phyloP scores from a whole-genome alignment of 2,329 filamentous ascomycete species.

The Botryosphaeria dothidea region DNA sequence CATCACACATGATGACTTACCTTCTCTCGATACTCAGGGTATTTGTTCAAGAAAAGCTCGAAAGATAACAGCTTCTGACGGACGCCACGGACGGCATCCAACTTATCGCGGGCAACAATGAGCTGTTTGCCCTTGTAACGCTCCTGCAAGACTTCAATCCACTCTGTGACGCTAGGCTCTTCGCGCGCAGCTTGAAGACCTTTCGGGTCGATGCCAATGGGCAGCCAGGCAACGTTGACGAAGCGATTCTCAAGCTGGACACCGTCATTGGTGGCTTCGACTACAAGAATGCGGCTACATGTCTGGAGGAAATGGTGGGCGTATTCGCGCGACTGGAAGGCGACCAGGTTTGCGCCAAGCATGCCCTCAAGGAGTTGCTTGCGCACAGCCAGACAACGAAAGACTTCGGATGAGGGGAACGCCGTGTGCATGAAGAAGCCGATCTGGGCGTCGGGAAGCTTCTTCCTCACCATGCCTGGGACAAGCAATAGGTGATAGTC shows the following conservation, averaged over 20 bases:
- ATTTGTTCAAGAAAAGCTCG: constrained; percentile 90
- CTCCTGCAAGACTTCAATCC: constrained; percentile 78
- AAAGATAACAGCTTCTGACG: constrained; percentile 90
- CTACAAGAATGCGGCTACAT: constrained; percentile 85
- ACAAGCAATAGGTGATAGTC: constrained; percentile 93
- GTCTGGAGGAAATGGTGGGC: constrained; percentile 93
- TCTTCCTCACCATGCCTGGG: constrained; percentile 84
- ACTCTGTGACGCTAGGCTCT: constrained; percentile 71
- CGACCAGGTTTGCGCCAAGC: constrained; percentile 87
- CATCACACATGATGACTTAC: constrained; percentile 32
- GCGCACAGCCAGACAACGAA: constrained; percentile 84
- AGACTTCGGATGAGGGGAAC: constrained; percentile 95
- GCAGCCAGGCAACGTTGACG: constrained; percentile 79
- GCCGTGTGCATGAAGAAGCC: constrained; percentile 95
- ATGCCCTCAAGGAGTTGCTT: constrained; percentile 89
- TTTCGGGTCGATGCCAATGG: constrained; percentile 88
- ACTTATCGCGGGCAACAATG: constrained; percentile 91
- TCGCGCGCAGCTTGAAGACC: constrained; percentile 71
- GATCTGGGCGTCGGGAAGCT: constrained; percentile 89
- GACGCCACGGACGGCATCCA: constrained; percentile 89
- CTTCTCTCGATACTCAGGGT: constrained; percentile 84
- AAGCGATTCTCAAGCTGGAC: constrained; percentile 91
- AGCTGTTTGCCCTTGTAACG: constrained; percentile 86
- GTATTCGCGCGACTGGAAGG: constrained; percentile 93
- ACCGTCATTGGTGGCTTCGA: constrained; percentile 85